phyloP scores from a whole-genome alignment of 495 filamentous ascomycete genomes.

The Podospora pseudocomata region DNA sequence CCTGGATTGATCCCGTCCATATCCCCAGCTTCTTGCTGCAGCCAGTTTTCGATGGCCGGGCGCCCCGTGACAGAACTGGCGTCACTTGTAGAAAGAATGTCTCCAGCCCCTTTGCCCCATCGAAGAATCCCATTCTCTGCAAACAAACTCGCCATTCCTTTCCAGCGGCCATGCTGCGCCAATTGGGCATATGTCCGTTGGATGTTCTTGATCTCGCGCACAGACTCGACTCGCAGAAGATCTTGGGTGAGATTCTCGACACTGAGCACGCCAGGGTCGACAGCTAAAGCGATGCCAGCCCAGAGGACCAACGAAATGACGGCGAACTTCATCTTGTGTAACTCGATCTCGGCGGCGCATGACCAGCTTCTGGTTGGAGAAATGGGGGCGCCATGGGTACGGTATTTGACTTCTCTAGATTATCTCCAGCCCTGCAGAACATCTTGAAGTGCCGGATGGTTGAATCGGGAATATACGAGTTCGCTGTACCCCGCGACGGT shows the following conservation, averaged over 20 bases:
- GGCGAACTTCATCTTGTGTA: neutral
- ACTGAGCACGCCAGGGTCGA: neutral
- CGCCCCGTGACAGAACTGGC: constrained; percentile 8
- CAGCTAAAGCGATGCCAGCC: neutral
- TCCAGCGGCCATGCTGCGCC: constrained; percentile 15
- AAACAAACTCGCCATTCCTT: constrained; percentile 19
- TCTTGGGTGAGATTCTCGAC: constrained; percentile 9
- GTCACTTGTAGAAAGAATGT: constrained; percentile 7
- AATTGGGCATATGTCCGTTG: constrained; percentile 20
- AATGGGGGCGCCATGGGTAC: neutral
- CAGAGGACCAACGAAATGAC: neutral
- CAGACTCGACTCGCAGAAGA: constrained; percentile 18
- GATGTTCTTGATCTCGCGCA: constrained; percentile 25
- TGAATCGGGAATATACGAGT: neutral
- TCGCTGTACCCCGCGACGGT: neutral
- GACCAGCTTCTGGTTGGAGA: neutral
- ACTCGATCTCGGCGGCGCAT: neutral
- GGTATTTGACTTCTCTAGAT: neutral
- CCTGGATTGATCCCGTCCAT: constrained; percentile 21
- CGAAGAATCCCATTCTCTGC: constrained; percentile 17
- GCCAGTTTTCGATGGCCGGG: constrained; percentile 20
- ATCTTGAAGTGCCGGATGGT: neutral
- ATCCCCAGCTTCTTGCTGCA: constrained; percentile 12
- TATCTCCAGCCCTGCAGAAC: neutral
- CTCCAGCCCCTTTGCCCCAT: constrained; percentile 16